A percentile compares a stretch with the other conserved stretches of the same genome.
phyloP scores from a whole-genome alignment of 164 flowering plant species.

The Vitis amurensis region DNA sequence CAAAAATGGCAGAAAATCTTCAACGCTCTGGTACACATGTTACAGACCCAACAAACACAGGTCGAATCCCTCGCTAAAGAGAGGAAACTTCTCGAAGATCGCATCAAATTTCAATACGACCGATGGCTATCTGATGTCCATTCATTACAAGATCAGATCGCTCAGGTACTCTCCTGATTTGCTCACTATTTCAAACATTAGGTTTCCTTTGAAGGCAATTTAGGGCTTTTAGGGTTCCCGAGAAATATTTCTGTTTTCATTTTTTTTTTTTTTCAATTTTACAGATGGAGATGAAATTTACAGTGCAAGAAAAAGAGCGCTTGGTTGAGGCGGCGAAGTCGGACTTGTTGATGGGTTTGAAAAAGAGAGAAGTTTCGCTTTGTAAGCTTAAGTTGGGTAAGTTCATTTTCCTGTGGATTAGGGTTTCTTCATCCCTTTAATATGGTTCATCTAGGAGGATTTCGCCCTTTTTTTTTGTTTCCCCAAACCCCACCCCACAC shows the following conservation, averaged over 20 bases:
- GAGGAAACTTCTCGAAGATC: conserved; percentile 42
- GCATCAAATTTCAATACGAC: conserved; percentile 37
- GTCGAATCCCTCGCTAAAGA: conserved; percentile 43
- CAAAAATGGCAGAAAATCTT: conserved; percentile 46
- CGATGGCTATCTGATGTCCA: conserved; percentile 47
- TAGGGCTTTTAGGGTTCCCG: conserved; percentile 1
- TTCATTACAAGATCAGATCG: conserved; percentile 35
- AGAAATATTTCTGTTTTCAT: background rate
- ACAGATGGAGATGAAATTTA: conserved; percentile 47
- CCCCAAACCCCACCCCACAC: too few relatives aligned
- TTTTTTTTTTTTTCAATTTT: background rate
- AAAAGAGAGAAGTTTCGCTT: conserved; percentile 41
- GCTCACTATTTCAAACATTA: background rate
- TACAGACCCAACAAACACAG: conserved; percentile 43
- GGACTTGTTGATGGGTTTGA: conserved; percentile 44
- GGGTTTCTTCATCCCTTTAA: background rate
- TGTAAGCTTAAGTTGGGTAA: conserved; percentile 52
- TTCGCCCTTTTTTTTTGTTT: background rate
- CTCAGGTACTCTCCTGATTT: conserved; percentile 32
- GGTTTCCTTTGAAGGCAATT: background rate
- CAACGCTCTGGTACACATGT: conserved; percentile 31
- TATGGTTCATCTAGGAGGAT: background rate
- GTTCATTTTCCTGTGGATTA: conserved; percentile 7
- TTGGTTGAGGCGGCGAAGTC: conserved; percentile 39
- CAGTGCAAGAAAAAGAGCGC: conserved; percentile 28